Percentiles rank a stretch among this genome's conserved stretches.
phyloP scores from a whole-genome alignment of 371 early-diverging fungal species.

The Mucor mucedo region DNA sequence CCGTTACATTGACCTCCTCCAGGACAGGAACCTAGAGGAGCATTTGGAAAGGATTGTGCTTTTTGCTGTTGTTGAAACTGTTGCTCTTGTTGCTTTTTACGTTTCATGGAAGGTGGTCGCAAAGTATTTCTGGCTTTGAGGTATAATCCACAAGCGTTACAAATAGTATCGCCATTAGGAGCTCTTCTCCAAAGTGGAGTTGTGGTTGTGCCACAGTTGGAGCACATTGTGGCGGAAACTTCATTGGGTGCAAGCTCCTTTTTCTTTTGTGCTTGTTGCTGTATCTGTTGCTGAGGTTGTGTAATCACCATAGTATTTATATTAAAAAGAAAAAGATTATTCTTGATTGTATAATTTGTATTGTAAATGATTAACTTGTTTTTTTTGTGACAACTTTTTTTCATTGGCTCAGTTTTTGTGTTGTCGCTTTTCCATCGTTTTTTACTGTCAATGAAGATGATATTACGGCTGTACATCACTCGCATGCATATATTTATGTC shows the following conservation, averaged over 20 bases:
- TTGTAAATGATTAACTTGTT: not conserved
- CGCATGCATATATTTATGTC: too few species aligned
- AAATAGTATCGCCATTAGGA: conserved; percentile 80
- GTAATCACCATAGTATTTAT: not conserved
- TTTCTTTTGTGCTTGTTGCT: not conserved
- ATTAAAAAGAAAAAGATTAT: not conserved
- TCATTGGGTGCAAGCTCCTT: conserved; percentile 9
- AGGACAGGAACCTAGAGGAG: conserved; percentile 65
- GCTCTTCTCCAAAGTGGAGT: conserved; percentile 94
- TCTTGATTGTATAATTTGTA: conserved; percentile 4
- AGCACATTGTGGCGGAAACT: conserved; percentile 57
- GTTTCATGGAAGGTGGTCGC: conserved; percentile 58
- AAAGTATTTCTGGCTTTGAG: conserved; percentile 50
- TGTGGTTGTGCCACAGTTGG: conserved; percentile 84
- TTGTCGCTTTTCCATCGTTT: not conserved
- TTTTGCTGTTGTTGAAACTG: conserved; percentile 22
- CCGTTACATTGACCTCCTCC: conserved; percentile 84
- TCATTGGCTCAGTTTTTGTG: not conserved
- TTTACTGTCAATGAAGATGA: too few species aligned
- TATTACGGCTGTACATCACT: too few species aligned
- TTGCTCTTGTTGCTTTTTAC: conserved; percentile 30
- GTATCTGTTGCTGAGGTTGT: not conserved
- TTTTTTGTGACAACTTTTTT: not conserved
- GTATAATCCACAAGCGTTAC: conserved; percentile 92
- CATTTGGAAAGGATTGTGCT: conserved; percentile 4